Evolutionary conservation across 495 filamentous ascomycete species (phyloP).

Genomic region (Penicillium cosmopolitanum): DNA sequence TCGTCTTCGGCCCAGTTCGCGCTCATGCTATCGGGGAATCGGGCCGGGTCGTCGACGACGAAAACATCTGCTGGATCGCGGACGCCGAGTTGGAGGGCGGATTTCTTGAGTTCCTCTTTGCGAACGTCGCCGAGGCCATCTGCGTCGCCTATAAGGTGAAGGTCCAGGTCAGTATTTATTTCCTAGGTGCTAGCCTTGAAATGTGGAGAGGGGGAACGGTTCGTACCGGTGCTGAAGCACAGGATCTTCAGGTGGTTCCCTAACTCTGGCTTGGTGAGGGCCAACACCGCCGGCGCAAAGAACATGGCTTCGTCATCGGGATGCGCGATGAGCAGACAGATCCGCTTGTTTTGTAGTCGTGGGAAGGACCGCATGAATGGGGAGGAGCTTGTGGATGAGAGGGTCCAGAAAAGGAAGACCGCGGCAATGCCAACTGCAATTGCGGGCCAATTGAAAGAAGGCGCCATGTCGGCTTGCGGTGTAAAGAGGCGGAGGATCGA

Average conservation of each 20-base stretch:
- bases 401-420: slow-evolving; percentile 49
- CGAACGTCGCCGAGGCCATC: slow-evolving; percentile 83
- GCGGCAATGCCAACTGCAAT: slow-evolving; percentile 38
- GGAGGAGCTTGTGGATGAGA: slow-evolving; percentile 58
- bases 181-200: not conserved
- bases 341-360: slow-evolving; percentile 72
- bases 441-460: slow-evolving; percentile 32
- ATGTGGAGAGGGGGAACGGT: not conserved
- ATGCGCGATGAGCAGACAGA: slow-evolving; percentile 91
- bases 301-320: slow-evolving; percentile 99
- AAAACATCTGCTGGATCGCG: slow-evolving; percentile 73
- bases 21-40: slow-evolving; percentile 88
- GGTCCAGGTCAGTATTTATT: slow-evolving; percentile 6
- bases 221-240: slow-evolving; percentile 80
- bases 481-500: not conserved
- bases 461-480: not conserved
- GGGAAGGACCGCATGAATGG: slow-evolving; percentile 70
- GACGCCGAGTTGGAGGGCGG: slow-evolving; percentile 74
- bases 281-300: slow-evolving; percentile 86
- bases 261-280: slow-evolving; percentile 70
- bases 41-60: slow-evolving; percentile 72
- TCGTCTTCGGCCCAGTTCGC: slow-evolving; percentile 69
- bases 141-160: slow-evolving; percentile 64
- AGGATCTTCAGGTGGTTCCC: slow-evolving; percentile 93
- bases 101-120: slow-evolving; percentile 80